phyloP scores from a whole-genome alignment of 495 filamentous ascomycete genomes.

The Cairneyella variabilis region DNA sequence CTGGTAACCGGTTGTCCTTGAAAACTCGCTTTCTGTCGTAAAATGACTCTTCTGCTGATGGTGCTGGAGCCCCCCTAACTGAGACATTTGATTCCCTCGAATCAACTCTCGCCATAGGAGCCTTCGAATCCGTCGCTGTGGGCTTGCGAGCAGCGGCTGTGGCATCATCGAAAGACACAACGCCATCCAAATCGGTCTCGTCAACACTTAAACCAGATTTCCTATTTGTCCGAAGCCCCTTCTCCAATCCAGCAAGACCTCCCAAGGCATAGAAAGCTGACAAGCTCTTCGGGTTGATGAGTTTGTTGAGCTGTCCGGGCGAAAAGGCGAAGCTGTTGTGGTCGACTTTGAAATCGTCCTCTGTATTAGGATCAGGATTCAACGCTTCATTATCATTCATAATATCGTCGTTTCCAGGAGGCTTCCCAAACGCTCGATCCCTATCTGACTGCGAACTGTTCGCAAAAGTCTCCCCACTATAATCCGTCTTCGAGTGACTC shows the following conservation, averaged over 20 bases:
- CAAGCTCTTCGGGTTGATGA: constrained; percentile 78
- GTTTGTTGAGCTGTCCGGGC: constrained; percentile 74
- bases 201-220: constrained; percentile 70
- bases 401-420: constrained; percentile 41
- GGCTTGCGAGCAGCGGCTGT: constrained; percentile 12
- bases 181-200: constrained; percentile 59
- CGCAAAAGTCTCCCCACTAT: constrained; percentile 31
- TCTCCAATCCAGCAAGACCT: constrained; percentile 70
- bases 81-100: constrained; percentile 15
- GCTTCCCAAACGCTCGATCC: constrained; percentile 15
- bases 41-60: constrained; percentile 20
- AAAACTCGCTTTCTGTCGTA: constrained; percentile 59
- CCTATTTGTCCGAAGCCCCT: constrained; percentile 68
- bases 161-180: constrained; percentile 63
- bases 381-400: constrained; percentile 48
- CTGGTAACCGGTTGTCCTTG: constrained; percentile 69
- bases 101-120: constrained; percentile 13
- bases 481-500: constrained; percentile 33
- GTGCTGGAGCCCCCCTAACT: background rate
- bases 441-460: constrained; percentile 34
- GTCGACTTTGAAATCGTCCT: constrained; percentile 66
- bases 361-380: constrained; percentile 64
- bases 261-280: constrained; percentile 75
- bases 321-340: constrained; percentile 81
- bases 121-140: constrained; percentile 9